These are phyloP conservation scores for Westerdykella ornata DNA, from an alignment of 2,329 filamentous ascomycete species.

Conservation along the genomic window DNA sequence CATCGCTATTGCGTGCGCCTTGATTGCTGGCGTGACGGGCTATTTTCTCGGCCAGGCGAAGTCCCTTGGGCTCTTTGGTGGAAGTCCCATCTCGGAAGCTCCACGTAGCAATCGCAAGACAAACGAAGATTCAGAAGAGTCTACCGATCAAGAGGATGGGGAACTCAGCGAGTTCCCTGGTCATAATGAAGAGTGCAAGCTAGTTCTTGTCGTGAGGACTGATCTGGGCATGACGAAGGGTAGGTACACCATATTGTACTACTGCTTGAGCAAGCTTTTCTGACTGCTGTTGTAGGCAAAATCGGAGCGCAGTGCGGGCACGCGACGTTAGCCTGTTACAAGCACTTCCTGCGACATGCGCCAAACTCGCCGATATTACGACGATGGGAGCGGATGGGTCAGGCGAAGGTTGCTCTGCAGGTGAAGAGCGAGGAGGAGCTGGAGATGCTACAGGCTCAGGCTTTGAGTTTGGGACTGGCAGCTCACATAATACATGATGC, in stretches of 20 bases:
- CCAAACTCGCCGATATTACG: conserved; percentile 59
- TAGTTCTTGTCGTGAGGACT: conserved; percentile 85
- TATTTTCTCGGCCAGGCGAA: conserved; percentile 63
- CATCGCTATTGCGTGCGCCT: conserved; percentile 64
- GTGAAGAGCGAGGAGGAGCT: conserved; percentile 75
- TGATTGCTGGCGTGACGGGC: conserved; percentile 67
- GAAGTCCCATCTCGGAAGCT: conserved; percentile 40
- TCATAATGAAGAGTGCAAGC: conserved; percentile 77
- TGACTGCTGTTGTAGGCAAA: conserved; percentile 60
- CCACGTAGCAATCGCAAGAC: conserved; percentile 9
- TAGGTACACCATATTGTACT: conserved; percentile 37
- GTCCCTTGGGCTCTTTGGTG: conserved; percentile 64
- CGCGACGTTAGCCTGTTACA: conserved; percentile 97
- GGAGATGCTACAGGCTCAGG: conserved; percentile 70
- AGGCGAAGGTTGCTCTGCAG: conserved; percentile 91
- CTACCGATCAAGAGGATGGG: conserved; percentile 33
- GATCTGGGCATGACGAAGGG: conserved; percentile 98
- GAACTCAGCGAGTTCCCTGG: conserved; percentile 40
- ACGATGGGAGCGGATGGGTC: conserved; percentile 79
- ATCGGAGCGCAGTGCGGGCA: conserved; percentile 93
- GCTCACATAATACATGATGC: conserved; percentile 90
- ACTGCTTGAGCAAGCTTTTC: neutral
- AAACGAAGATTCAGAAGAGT: conserved; percentile 20
- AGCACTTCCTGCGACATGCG: conserved; percentile 57
- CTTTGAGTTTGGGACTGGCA: conserved; percentile 74